A percentile compares a stretch with the other conserved stretches of the same genome.
These are phyloP conservation scores for Pichia exigua DNA, from an alignment of 805 yeast genomes.

Conservation along the genomic window DNA sequence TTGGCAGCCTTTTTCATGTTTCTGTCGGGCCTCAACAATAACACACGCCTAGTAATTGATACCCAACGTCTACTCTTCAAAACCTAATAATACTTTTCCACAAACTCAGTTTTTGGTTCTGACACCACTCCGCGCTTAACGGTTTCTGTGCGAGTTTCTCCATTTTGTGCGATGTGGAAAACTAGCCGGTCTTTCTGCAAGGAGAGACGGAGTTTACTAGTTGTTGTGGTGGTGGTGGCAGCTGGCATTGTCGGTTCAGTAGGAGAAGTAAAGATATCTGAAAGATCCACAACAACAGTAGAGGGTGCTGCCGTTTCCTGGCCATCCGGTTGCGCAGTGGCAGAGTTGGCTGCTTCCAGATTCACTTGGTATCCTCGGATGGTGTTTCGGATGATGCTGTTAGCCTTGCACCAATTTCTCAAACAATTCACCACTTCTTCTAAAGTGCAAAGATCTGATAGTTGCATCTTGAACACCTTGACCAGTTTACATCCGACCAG, in stretches of 20 bases:
- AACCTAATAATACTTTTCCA: neutral
- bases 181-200: neutral
- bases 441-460: conserved; percentile 16
- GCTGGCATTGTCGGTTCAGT: neutral
- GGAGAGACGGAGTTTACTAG: neutral
- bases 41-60: neutral
- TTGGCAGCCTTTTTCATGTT: neutral
- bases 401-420: conserved; percentile 24
- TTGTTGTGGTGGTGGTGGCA: neutral
- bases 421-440: conserved; percentile 15
- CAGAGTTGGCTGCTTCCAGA: neutral
- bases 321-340: neutral
- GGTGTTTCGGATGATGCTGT: conserved; percentile 18
- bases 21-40: neutral
- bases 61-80: no score
- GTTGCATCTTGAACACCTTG: conserved; percentile 23
- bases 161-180: neutral
- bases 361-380: neutral
- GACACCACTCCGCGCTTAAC: neutral
- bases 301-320: neutral
- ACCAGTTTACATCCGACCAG: conserved; percentile 25
- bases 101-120: neutral
- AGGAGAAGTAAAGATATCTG: neutral
- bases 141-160: neutral
- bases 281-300: neutral